A percentile compares a stretch with the other conserved stretches of the same genome.
phyloP scores from a whole-genome alignment of 1,139 yeast species.

The Yamadazyma sp. region DNA sequence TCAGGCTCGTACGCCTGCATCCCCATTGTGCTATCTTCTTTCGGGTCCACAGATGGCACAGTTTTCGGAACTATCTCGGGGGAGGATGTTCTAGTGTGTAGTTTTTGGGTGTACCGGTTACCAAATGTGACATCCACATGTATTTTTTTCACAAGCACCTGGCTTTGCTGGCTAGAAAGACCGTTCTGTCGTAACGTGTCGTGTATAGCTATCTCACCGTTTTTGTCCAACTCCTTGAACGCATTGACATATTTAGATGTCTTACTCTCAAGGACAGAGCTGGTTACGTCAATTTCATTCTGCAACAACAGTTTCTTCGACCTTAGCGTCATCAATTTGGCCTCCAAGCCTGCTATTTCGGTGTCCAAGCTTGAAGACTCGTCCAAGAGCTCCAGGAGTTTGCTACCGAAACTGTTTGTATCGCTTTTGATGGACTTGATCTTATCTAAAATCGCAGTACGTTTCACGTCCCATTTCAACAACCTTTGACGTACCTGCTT shows the following conservation, averaged over 20 bases:
- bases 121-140: constrained; percentile 36
- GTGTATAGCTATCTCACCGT: constrained; percentile 36
- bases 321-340: constrained; percentile 32
- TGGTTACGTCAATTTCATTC: constrained; percentile 49
- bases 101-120: constrained; percentile 14
- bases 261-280: constrained; percentile 54
- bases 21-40: constrained; percentile 25
- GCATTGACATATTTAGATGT: constrained; percentile 45
- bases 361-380: constrained; percentile 35
- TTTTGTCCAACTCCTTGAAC: constrained; percentile 38
- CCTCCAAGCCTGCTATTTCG: constrained; percentile 46
- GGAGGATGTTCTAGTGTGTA: not conserved
- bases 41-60: constrained; percentile 3
- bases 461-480: constrained; percentile 44
- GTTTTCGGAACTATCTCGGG: not conserved
- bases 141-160: constrained; percentile 19
- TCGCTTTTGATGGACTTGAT: constrained; percentile 43
- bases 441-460: constrained; percentile 32
- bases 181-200: constrained; percentile 25
- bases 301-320: constrained; percentile 37
- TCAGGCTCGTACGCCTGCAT: constrained; percentile 26
- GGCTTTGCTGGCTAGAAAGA: constrained; percentile 20
- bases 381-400: constrained; percentile 36
- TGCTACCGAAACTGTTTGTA: constrained; percentile 45
- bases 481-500: constrained; percentile 33